These are phyloP conservation scores for Alternaria sp. DNA, from an alignment of 2,329 filamentous ascomycete species.

Conservation along the genomic window DNA sequence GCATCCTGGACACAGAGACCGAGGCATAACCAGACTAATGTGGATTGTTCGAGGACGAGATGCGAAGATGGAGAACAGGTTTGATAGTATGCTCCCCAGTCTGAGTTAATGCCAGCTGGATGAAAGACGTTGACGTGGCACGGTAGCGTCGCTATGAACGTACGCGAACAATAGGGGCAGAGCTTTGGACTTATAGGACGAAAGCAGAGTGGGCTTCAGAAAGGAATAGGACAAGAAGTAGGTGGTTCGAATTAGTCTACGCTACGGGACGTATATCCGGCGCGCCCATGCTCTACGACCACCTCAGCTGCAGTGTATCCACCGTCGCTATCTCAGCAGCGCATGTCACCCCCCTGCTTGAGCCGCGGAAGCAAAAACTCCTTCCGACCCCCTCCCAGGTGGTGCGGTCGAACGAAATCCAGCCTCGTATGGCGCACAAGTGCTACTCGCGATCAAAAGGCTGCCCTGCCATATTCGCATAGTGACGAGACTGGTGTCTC, in stretches of 20 bases:
- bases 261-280: not conserved
- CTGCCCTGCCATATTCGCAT: not conserved
- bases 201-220: not conserved
- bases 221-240: fast-evolving
- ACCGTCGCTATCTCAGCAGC: not conserved
- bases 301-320: not conserved
- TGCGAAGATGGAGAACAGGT: not conserved
- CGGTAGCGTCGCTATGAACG: not conserved
- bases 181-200: not conserved
- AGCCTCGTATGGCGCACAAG: not conserved
- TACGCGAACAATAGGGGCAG: not conserved
- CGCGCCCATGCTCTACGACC: not conserved
- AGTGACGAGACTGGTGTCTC: not conserved
- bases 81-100: not conserved
- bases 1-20: not conserved
- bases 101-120: not conserved
- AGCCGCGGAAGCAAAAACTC: not conserved
- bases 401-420: not conserved
- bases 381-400: not conserved
- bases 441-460: not conserved
- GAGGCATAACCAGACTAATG: not conserved
- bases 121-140: not conserved
- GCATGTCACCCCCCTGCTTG: not conserved
- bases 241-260: not conserved
- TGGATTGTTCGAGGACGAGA: not conserved